These are phyloP conservation scores for Borovskyia barvae DNA, from an alignment of 208 protist species.

Conservation along the genomic window DNA sequence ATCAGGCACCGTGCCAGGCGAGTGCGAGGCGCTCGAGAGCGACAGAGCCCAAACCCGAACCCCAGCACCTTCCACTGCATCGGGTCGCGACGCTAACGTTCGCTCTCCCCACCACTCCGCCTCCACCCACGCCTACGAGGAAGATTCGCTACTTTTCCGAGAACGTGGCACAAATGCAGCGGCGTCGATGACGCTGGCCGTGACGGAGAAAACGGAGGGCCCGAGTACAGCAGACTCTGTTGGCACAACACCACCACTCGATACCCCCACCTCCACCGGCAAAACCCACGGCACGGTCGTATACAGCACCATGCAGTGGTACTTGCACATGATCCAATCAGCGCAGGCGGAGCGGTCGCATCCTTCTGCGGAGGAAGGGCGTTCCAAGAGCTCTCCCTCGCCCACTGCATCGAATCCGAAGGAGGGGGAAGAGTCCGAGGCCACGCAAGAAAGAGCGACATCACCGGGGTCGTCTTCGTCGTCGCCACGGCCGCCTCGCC, in stretches of 20 bases:
- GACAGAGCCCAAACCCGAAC: neutral
- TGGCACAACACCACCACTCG: no score
- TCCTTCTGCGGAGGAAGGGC: neutral
- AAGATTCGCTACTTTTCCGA: neutral
- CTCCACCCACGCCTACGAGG: neutral
- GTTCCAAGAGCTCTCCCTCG: no score
- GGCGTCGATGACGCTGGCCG: neutral
- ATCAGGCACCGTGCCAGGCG: neutral
- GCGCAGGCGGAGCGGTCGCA: neutral
- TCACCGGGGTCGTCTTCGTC: neutral
- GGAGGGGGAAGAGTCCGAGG: slow-evolving; percentile 2
- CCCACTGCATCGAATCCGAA: neutral
- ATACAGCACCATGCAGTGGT: slow-evolving; percentile 47
- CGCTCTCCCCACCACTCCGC: neutral
- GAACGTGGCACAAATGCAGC: neutral
- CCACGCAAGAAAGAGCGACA: no score
- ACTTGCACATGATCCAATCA: slow-evolving; percentile 13
- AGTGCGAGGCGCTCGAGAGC: neutral
- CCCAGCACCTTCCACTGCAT: neutral
- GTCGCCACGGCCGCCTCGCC: neutral
- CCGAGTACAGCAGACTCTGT: neutral
- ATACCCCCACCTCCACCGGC: neutral
- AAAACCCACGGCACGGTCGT: slow-evolving; percentile 27
- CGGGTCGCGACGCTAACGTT: neutral
- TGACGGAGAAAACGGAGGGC: neutral